Base-by-base conservation (phyloP, 495 filamentous ascomycete genomes). In the Eremomyces bilateralis region DNA sequence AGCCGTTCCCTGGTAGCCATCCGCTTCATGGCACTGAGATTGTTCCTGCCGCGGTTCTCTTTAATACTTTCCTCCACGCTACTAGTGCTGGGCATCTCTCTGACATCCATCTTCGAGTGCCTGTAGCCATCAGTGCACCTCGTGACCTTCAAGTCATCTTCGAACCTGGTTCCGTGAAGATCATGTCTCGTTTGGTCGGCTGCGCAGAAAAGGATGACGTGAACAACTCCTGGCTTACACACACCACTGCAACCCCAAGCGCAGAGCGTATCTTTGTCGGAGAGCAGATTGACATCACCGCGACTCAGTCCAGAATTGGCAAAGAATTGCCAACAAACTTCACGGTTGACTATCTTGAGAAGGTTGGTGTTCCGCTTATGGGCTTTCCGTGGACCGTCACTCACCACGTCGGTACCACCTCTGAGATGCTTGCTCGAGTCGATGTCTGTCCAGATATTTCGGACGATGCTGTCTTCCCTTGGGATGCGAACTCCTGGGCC, bases 361-460 rank as follows among this genome's bases (percentile, higher is more conserved):
- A 45, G 11, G 53, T 63, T 22, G 59, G 58, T 20, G 58, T 61
- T 5, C 31, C 52, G 4, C 51, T 36, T 4, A 61, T 61, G 53
- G 59, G 47, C 1, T 63, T 62, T 41, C 60, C 60, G 13, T 63
- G 60, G 60, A 39, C 38, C 3, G 51, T 62, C 2, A 45, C 42
- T 3, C 50, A 60, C 35, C 60, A 62, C 33, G 45, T 47, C 28
- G 58, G 52, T 2, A 56, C 51, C 25, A 12, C 31, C 10, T 45
- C 50, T 12, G 58, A 62, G 40, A 60, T 63, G 58, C 32, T 63
- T n/a, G 60, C 51, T 3, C 35, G 39, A 6, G 57, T 62, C 4
- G 54, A 63, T 38, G 36, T 43, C 6, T 33, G 21, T 16, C 53
- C 49, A 2, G 35, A 42, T 17, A 29, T n/a, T 3, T 3, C 34